Evolutionary conservation across 805 yeast genomes (phyloP).

Genomic region (Candida corydali): DNA sequence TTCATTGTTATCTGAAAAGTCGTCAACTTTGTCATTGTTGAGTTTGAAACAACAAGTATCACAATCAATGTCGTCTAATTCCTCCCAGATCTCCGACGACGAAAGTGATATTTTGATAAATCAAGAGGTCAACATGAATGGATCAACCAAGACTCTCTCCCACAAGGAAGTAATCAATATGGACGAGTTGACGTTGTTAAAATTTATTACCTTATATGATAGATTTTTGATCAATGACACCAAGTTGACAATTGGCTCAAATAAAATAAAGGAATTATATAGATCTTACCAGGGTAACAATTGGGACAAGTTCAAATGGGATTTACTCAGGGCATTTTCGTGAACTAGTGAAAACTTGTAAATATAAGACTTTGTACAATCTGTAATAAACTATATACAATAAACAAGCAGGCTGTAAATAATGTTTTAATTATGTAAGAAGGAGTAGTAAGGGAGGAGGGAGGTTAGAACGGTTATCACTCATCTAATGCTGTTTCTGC

Average conservation of each 20-base stretch:
- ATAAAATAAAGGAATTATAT: conserved; percentile 9
- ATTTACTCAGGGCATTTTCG: conserved; percentile 9
- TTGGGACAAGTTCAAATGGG: conserved; percentile 13
- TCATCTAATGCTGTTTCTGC: conserved; percentile 7
- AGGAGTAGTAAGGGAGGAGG: not conserved
- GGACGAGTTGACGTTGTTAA: conserved; percentile 31
- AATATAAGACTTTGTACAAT: too few relatives aligned
- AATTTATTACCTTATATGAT: conserved; percentile 32
- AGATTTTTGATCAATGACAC: conserved; percentile 16
- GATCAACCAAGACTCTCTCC: conserved; percentile 15
- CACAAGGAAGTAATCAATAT: conserved; percentile 6
- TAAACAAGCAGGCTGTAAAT: not conserved
- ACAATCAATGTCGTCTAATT: conserved; percentile 7
- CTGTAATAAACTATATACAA: not conserved
- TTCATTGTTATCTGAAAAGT: not conserved
- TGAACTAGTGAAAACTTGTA: too few relatives aligned
- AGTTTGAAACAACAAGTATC: conserved; percentile 11
- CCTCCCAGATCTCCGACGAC: conserved; percentile 8
- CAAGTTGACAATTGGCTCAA: conserved; percentile 6
- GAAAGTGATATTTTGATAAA: conserved; percentile 9
- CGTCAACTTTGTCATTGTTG: conserved; percentile 7
- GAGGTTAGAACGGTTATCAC: not conserved
- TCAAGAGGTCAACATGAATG: conserved; percentile 9
- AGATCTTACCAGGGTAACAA: conserved; percentile 3
- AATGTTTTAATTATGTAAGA: not conserved